A percentile compares a stretch with the other conserved stretches of the same genome.
Conservation (phyloP, 2,329 filamentous ascomycete species). For the Penicillium sp. region DNA sequence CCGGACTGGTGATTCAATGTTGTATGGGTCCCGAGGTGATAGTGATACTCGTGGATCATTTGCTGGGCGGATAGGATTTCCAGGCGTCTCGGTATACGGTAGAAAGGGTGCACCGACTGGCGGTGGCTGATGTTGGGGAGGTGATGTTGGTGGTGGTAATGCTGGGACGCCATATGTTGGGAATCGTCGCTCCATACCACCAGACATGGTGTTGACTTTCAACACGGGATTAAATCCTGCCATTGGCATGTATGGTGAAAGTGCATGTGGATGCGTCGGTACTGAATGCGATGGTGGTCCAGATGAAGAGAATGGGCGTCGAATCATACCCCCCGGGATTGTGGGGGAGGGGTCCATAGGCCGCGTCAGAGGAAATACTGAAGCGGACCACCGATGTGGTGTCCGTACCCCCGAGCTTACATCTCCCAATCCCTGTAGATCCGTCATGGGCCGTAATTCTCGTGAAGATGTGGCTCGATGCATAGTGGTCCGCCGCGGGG, state of each 20-base stretch:
- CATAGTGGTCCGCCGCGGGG: conserved; percentile 26
- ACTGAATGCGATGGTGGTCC: conserved; percentile 27
- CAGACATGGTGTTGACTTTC: conserved; percentile 18
- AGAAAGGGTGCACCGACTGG: conserved; percentile 25
- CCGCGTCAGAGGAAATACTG: conserved; percentile 29
- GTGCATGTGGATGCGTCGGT: conserved; percentile 25
- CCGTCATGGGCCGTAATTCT: conserved; percentile 39
- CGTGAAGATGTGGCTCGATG: conserved; percentile 39
- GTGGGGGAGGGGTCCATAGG: conserved; percentile 28
- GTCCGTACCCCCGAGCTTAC: conserved; percentile 19
- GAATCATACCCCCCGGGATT: conserved; percentile 25
- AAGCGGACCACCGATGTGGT: conserved; percentile 34
- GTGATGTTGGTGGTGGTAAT: conserved; percentile 32
- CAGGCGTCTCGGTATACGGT: conserved; percentile 28
- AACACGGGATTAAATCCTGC: conserved; percentile 29
- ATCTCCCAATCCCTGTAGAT: conserved; percentile 32
- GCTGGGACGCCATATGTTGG: conserved; percentile 29
- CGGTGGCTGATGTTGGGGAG: conserved; percentile 33
- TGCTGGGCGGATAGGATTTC: conserved; percentile 26
- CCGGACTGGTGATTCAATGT: conserved; percentile 33
- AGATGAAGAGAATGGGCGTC: conserved; percentile 36
- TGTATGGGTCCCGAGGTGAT: conserved; percentile 30
- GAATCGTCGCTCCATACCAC: conserved; percentile 27
- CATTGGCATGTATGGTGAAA: conserved; percentile 27
- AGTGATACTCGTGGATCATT: conserved; percentile 24